These are phyloP conservation scores for Kwoniella newhampshirensis DNA, from an alignment of 768 basidiomycete species.

Conservation along the genomic window DNA sequence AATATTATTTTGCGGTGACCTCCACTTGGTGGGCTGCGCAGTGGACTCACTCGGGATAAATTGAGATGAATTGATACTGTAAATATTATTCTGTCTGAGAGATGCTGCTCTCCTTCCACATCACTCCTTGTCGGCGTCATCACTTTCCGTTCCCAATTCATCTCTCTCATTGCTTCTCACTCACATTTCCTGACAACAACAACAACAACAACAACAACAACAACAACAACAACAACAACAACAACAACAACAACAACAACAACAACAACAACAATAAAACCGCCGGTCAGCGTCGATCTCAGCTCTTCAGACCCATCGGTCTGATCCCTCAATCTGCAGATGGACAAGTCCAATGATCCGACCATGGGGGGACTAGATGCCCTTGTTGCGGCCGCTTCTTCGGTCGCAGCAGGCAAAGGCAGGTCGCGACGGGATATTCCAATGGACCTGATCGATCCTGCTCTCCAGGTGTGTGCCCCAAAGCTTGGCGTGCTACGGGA, in stretches of 20 bases:
- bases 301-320: too few species aligned
- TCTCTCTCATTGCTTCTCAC: neutral
- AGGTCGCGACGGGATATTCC: neutral
- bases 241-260: neutral
- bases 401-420: slow-evolving; percentile 17
- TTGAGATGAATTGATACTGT: neutral
- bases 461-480: slow-evolving; percentile 13
- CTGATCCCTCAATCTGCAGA: too few species aligned
- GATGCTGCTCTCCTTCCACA: neutral
- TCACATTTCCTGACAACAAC: neutral
- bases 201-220: slow-evolving; percentile 5
- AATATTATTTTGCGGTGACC: neutral
- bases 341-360: slow-evolving; percentile 15
- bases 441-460: slow-evolving; percentile 26
- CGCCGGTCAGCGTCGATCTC: neutral
- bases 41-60: slow-evolving; percentile 5
- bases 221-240: neutral
- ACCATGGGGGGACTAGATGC: slow-evolving; percentile 27
- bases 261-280: neutral
- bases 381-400: slow-evolving; percentile 25
- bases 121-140: slow-evolving; percentile 4
- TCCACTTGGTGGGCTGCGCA: neutral
- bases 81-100: neutral
- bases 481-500: too few species aligned
- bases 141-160: slow-evolving; percentile 8